phyloP scores from a whole-genome alignment of 2,329 filamentous ascomycete genomes.

The Penicillium decumbens region DNA sequence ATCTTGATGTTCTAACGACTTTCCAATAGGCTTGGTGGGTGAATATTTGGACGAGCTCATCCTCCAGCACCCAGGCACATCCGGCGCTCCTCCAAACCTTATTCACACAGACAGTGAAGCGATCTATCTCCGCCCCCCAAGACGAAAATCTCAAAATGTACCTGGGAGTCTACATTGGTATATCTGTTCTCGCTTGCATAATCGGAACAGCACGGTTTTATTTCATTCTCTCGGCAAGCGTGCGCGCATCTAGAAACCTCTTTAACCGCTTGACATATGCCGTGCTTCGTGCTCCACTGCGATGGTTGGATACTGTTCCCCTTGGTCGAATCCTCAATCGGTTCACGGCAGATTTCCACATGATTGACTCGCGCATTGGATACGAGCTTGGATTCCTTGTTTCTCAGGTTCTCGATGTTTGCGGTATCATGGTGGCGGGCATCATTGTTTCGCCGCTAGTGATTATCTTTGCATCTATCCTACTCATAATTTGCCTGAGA shows the following conservation, averaged over 20 bases:
- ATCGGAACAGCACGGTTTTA: slow-evolving; percentile 60
- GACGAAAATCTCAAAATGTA: slow-evolving; percentile 53
- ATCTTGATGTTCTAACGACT: slow-evolving; percentile 2
- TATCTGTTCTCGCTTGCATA: slow-evolving; percentile 55
- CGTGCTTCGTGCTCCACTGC: slow-evolving; percentile 66
- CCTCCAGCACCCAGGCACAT: slow-evolving; percentile 16
- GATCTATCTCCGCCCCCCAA: slow-evolving; percentile 1
- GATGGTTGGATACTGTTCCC: slow-evolving; percentile 76
- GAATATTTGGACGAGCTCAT: slow-evolving; percentile 44
- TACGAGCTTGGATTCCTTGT: slow-evolving; percentile 59
- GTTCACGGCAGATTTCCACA: slow-evolving; percentile 72
- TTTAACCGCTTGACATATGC: slow-evolving; percentile 65
- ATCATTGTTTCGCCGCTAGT: slow-evolving; percentile 55
- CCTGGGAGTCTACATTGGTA: slow-evolving; percentile 60
- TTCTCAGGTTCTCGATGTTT: slow-evolving; percentile 57
- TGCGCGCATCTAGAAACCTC: slow-evolving; percentile 63
- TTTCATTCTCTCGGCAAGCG: slow-evolving; percentile 61
- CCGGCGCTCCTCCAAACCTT: slow-evolving; percentile 14
- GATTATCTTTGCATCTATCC: slow-evolving; percentile 55
- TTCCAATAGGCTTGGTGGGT: slow-evolving; percentile 45
- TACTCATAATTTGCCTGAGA: slow-evolving; percentile 53
- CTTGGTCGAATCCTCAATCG: slow-evolving; percentile 72
- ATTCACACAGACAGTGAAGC: slow-evolving; percentile 16
- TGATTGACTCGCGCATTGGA: slow-evolving; percentile 64
- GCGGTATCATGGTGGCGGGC: slow-evolving; percentile 63